A percentile compares a stretch with the other conserved stretches of the same genome.
Evolutionary conservation across 345 rosid species (phyloP).

Genomic region (Pistacia atlantica): DNA sequence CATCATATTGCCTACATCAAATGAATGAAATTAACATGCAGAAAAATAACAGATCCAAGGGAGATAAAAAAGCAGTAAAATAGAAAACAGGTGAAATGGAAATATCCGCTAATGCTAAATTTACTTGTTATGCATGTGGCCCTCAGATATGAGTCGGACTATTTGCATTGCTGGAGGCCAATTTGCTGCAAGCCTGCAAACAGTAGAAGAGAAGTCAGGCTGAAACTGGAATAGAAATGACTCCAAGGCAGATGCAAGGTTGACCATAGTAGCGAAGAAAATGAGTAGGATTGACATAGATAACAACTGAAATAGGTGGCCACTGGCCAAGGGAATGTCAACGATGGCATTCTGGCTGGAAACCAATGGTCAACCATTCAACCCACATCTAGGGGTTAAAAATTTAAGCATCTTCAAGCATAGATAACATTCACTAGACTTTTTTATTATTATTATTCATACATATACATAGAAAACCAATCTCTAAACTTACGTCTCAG

Average conservation of each 20-base stretch:
- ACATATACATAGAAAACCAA: not conserved
- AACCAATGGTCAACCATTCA: not conserved
- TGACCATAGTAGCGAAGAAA: too few relatives aligned
- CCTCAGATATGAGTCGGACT: constrained; percentile 93
- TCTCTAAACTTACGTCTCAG: too few relatives aligned
- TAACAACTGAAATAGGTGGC: too few relatives aligned
- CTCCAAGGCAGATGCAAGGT: too few relatives aligned
- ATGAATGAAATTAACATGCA: constrained; percentile 8
- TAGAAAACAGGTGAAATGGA: constrained; percentile 7
- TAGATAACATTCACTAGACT: not conserved
- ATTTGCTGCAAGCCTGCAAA: constrained; percentile 88
- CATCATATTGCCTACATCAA: constrained; percentile 77
- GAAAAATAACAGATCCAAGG: constrained; percentile 12
- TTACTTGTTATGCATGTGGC: constrained; percentile 98
- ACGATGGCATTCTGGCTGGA: not conserved
- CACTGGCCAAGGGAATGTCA: not conserved
- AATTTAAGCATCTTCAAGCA: constrained; percentile 11
- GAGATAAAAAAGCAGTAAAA: constrained; percentile 1
- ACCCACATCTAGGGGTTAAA: too few relatives aligned
- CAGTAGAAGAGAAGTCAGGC: constrained; percentile 17
- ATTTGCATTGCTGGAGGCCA: constrained; percentile 97
- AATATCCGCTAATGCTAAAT: constrained; percentile 17
- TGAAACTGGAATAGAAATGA: not conserved
- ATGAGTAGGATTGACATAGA: too few relatives aligned
- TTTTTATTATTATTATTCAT: too few relatives aligned